Conservation (phyloP, 75 land plant species). For the Pinus albicaulis region DNA sequence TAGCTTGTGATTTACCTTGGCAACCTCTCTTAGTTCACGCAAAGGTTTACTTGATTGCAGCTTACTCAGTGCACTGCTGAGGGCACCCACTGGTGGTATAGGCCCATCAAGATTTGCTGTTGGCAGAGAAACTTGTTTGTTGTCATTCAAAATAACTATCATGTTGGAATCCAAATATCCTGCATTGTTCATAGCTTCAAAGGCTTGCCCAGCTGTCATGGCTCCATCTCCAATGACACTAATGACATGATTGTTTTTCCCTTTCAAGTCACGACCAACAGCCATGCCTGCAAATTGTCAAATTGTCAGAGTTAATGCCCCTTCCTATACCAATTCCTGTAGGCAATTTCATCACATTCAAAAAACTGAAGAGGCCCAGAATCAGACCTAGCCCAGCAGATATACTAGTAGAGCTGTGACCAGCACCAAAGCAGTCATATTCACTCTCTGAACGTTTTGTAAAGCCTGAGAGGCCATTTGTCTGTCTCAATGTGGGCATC, state of each 20-base stretch:
- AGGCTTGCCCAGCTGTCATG: constrained; percentile 99
- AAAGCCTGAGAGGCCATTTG: constrained; percentile 81
- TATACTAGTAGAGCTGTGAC: constrained; percentile 86
- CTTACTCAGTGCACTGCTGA: constrained; percentile 92
- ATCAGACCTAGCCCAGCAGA: constrained; percentile 83
- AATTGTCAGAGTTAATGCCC: neutral
- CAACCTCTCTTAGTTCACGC: constrained; percentile 94
- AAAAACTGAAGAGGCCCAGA: neutral
- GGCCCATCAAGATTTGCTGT: constrained; percentile 96
- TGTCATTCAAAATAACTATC: constrained; percentile 98
- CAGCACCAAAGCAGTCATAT: constrained; percentile 82
- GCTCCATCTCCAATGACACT: constrained; percentile 98
- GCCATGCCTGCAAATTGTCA: constrained; percentile 77
- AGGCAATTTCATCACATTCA: constrained; percentile 4
- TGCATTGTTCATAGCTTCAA: constrained; percentile 99
- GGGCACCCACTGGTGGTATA: constrained; percentile 88
- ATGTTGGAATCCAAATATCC: constrained; percentile 97
- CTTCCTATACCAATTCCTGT: neutral
- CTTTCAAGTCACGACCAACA: constrained; percentile 89
- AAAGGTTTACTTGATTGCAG: constrained; percentile 94
- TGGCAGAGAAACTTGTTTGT: constrained; percentile 96
- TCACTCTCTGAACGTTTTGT: constrained; percentile 90
- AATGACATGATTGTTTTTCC: constrained; percentile 78
- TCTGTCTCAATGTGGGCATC: constrained; percentile 84
- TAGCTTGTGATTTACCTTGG: constrained; percentile 57